Base-by-base conservation (phyloP, 441 rosid species). In the Raphanus hybrid region DNA sequence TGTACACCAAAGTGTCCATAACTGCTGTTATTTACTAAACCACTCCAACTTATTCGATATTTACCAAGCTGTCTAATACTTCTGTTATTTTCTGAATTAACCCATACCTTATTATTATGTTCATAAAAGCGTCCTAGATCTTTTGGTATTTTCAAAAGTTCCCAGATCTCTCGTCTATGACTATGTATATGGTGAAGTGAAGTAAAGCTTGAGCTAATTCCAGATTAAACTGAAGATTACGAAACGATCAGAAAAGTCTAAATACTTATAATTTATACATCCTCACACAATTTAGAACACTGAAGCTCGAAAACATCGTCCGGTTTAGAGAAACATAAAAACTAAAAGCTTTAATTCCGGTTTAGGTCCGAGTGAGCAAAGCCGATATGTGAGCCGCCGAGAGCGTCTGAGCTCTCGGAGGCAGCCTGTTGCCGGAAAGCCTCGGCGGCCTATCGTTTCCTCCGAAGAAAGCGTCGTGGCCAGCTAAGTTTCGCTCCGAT, bases 331-430 rank as follows among this genome's bases (percentile, higher is more conserved):
- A 68, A 15, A 50, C 26, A 54, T 6, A 73, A 18, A 63, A 10
- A 1, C 68, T 14, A 20, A 64, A 4, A 8, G 10, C n/a, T 10
- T 77, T 18, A 18, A 18, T 18, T 5, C 41, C 52, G 78, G 78
- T 78, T 71, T 62, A 80, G 57, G 83, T 50, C 71, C 67, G 70
- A 37, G 74, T 71, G 11, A 80, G 70, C 63, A 80, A 71, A 67
- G 80, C 35, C 67, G 83, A 75, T 3, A 75, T 75, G 67, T 75
- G 83, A 61, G 83, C 67, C 15, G 80, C 77, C 59, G 83, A 80
- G 26, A 75, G 83, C 43, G 83, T 75, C 27, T 80, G 83, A 1
- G 83, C 77, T 57, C 80, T 75, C 5, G 15, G 29, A n/a, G 80
- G 83, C 10, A 69, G 67, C 66, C 77, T 61, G 8, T 67, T 75